Base-by-base conservation (phyloP, 202 grass and related monocot species). In the Carex arenaria region DNA sequence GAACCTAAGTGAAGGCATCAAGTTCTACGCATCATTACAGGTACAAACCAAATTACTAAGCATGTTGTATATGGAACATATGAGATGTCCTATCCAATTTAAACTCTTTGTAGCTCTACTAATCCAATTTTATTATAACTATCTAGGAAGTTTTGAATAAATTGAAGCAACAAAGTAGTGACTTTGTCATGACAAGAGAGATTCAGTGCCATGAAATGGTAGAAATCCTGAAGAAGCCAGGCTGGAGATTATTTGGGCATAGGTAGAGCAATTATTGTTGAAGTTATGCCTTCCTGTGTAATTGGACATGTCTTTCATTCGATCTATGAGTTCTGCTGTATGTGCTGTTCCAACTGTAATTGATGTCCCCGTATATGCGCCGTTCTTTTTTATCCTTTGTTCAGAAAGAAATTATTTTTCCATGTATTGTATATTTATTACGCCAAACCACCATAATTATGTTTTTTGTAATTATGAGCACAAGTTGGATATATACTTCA, bases 11-110 rank as follows among this genome's bases (percentile, higher is more conserved):
- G 97, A 99, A 32, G 97, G 93, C 69, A 82, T 99, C 66, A 92
- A 94, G 64, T 99, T 99, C 85, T 99, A 99, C 54, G 89, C 88
- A 43, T 94, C 90, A 34, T 86, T 99, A 86, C 93, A 96, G 93
- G 97, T 99, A 84, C 56, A 80, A 17, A 14, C 52, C 19, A 70
- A 64, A 60, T 42, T 87, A 18, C 40, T 60, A 64, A 76, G 28
- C 61, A 82, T 82, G 49, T 67, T 78, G 20, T 84, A 47, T 64
- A n/a, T 17, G 69, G 8, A 61, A 61, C 13, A 56, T 4, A 55
- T n/a, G 12, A 76, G 45, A 53, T 18, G 23, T 15, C 6, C n/a
- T 23, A n/a, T 72, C 10, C 4, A 60, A 78, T 57, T 18, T 30
- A 31, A 34, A 36, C 73, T 38, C 30, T 60, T 7, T 59, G 3